Base-by-base conservation (phyloP, 129 eudicot species). In the Artemisia annua region DNA sequence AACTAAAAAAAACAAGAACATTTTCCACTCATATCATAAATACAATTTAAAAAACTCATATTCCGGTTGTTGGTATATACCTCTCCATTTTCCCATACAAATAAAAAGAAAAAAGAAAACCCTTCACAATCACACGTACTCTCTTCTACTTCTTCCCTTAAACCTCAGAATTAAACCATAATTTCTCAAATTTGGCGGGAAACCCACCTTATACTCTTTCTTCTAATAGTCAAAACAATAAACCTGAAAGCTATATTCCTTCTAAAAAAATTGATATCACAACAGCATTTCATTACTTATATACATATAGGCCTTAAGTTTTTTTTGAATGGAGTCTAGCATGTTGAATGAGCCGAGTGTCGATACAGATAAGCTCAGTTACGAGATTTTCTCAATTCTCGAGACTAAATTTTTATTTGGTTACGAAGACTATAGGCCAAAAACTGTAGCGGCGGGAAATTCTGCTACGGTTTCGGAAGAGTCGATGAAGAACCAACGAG, bases 401-500 rank as follows among this genome's bases (percentile, higher is more conserved):
- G 97, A 92, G 49, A 83, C 78, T 70, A 92, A 92, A 51, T 92
- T 89, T n/a, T 55, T 92, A 4, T 92, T 89, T 63, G 96, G 96
- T 9, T 86, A 86, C 83, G 85, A 87, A 32, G 96, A 91, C 57
- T 73, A 64, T 24, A 83, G 80, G 84, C 56, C 87, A 88, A 75
- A 86, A 16, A 86, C 93, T 3, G 85, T 80, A 59, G 7, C 67
- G 90, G 1, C 85, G 78, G 52, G 72, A 74, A 24, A 24, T 39
- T 57, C 82, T n/a, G 20, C 66, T 8, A 68, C 75, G 59, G 57
- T 72, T 8, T 57, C 20, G 35, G 60, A 55, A 24, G 88, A 55
- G 17, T 78, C 70, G 26, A 56, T 83, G 14, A 89, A 81, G 80
- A 87, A 87, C 32, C 94, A 87, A 69, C 82, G 96, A 71, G 97